phyloP scores from a whole-genome alignment of 208 protist species.

The Acanthamoeba castellanii region DNA sequence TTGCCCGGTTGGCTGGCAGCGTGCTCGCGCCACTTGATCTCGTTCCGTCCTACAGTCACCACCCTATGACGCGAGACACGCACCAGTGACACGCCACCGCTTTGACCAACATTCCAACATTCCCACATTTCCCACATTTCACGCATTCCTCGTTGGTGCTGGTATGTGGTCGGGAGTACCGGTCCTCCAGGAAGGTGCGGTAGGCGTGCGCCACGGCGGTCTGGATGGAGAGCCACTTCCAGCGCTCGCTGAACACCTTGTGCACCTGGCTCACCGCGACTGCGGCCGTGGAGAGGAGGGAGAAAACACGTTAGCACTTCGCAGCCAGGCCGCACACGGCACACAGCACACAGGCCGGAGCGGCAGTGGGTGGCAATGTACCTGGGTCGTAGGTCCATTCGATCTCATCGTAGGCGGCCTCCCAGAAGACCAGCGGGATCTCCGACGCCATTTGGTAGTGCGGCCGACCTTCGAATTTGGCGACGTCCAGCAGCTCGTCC shows the following conservation, averaged over 20 bases:
- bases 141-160: too few relatives aligned
- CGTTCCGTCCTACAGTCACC: background rate
- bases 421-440: constrained; percentile 86
- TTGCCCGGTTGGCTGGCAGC: background rate
- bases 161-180: background rate
- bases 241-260: constrained; percentile 34
- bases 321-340: too few relatives aligned
- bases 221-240: constrained; percentile 49
- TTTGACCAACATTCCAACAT: too few relatives aligned
- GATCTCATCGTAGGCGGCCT: constrained; percentile 88
- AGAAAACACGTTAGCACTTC: too few relatives aligned
- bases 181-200: background rate
- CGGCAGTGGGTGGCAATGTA: background rate
- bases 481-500: constrained; percentile 84
- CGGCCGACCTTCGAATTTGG: constrained; percentile 79
- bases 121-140: too few relatives aligned
- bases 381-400: constrained; percentile 74
- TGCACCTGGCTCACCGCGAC: background rate
- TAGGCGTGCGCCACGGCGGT: constrained; percentile 3
- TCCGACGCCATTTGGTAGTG: constrained; percentile 89
- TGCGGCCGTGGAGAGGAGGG: too few relatives aligned
- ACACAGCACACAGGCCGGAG: too few relatives aligned
- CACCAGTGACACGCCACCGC: too few relatives aligned
- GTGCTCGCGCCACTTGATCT: background rate
- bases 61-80: background rate